Conservation (phyloP, 192 early-diverging fungal species). For the Spizellomyces punctatus region DNA sequence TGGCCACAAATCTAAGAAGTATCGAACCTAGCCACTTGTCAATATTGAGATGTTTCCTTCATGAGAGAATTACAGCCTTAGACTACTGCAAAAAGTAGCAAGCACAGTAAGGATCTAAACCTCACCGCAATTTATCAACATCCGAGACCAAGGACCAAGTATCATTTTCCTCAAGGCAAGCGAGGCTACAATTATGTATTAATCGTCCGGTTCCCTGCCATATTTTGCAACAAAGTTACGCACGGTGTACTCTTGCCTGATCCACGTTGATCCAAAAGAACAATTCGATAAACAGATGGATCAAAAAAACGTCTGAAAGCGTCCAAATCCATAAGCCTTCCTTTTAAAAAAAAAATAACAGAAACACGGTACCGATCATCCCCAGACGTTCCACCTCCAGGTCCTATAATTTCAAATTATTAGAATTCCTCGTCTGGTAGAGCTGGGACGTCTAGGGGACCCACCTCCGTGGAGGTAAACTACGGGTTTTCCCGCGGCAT, state of each 20-base stretch:
- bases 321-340: too few species aligned
- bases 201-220: not conserved
- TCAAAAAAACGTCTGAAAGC: slow-evolving; percentile 45
- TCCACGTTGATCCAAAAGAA: slow-evolving; percentile 71
- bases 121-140: slow-evolving; percentile 60
- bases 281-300: slow-evolving; percentile 62
- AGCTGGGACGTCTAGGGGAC: not conserved
- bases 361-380: slow-evolving; percentile 39
- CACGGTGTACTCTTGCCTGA: slow-evolving; percentile 66
- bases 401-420: slow-evolving; percentile 26
- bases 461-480: slow-evolving; percentile 54
- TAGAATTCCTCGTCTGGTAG: too few species aligned
- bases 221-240: not conserved
- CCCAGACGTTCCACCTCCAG: slow-evolving; percentile 63
- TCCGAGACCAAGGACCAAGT: slow-evolving; percentile 69
- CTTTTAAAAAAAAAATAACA: slow-evolving; percentile 8
- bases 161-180: slow-evolving; percentile 65
- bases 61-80: not conserved
- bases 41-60: slow-evolving; percentile 55
- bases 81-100: not conserved
- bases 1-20: too few species aligned
- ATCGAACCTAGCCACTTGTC: slow-evolving; percentile 60
- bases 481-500: slow-evolving; percentile 55
- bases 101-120: not conserved
- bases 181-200: slow-evolving; percentile 30